Percentiles rank a stretch among this genome's conserved stretches.
phyloP scores from a whole-genome alignment of 2,329 filamentous ascomycete species.

The Alternaria rosae region DNA sequence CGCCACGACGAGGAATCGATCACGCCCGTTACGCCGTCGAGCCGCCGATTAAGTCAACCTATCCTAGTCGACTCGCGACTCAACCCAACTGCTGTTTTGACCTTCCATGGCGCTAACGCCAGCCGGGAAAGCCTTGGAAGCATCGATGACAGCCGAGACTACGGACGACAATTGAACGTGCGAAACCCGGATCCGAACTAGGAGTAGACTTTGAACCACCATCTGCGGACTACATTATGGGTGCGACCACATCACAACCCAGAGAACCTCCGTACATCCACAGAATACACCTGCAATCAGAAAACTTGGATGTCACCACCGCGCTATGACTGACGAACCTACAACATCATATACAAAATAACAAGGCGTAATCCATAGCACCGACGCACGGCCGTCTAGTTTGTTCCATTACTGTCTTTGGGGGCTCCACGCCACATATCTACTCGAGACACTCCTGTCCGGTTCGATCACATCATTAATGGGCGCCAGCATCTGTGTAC shows the following conservation, averaged over 20 bases:
- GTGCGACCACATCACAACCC: neutral
- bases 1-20: slow-evolving; percentile 42
- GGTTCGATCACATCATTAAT: slow-evolving; percentile 25
- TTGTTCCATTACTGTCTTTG: slow-evolving; percentile 9
- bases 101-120: slow-evolving; percentile 51
- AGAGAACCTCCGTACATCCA: slow-evolving; percentile 1
- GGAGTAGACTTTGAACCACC: neutral
- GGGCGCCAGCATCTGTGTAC: slow-evolving; percentile 28
- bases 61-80: slow-evolving; percentile 58
- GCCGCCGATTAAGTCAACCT: slow-evolving; percentile 53
- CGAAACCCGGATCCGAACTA: slow-evolving; percentile 43
- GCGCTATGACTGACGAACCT: slow-evolving; percentile 40
- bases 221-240: neutral
- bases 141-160: slow-evolving; percentile 57
- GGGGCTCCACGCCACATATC: neutral
- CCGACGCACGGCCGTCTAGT: slow-evolving; percentile 26
- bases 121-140: slow-evolving; percentile 57
- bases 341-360: slow-evolving; percentile 17
- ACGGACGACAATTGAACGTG: slow-evolving; percentile 57
- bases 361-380: slow-evolving; percentile 30
- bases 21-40: slow-evolving; percentile 45
- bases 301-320: slow-evolving; percentile 27
- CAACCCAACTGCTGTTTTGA: slow-evolving; percentile 57
- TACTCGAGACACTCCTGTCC: slow-evolving; percentile 4
- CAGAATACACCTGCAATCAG: slow-evolving; percentile 14